Base-by-base conservation (phyloP, 768 basidiomycete genomes). In the Pleurotus platypus region DNA sequence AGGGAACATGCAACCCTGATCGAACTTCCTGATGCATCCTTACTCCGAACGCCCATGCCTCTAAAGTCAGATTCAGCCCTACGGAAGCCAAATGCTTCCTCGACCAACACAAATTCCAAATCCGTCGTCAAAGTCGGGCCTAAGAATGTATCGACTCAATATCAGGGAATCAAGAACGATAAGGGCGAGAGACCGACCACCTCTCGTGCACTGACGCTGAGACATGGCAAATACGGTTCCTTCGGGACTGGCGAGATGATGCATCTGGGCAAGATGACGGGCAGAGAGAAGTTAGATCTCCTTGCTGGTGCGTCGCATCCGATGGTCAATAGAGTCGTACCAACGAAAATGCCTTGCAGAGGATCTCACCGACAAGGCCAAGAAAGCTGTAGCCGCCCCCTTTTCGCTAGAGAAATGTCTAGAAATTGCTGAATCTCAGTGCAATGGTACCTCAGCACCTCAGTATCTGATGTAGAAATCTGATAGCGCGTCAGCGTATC, bases 271-370 rank as follows among this genome's bases (percentile, higher is more conserved):
- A 87, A 78, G 65, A 80, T 90, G 60, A 84, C 79, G 49, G 91
- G 91, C 1, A 79, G 87, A 64, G 90, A 92, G 69, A 92, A 92
- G 64, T 75, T 93, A 27, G 89, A 90, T 67, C 77, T 92, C 22
- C 72, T 92, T 27, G 88, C 88, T 62, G 89, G 91, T 89, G 65
- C 58, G 73, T 69, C 35, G 22, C 39, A 46, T 54, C 11, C 4
- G 30, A 3, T 35, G 30, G 30, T 35, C 11, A 11, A 11, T 11
- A 11, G 2, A 9, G 30, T 35, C 30, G 30, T 35, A 11, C 30
- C 30, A 35, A 35, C 30, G 30, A 35, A 26, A 26, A 35, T 35
- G 30, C 16, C 49, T 43, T 57, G 37, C 58, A 91, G 89, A 89
- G 83, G 87, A 90, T 66, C 78, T 89, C 48, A 72, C 85, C 46